Base-by-base conservation (phyloP, 306 rosid genomes). In the Alnus glutinosa region DNA sequence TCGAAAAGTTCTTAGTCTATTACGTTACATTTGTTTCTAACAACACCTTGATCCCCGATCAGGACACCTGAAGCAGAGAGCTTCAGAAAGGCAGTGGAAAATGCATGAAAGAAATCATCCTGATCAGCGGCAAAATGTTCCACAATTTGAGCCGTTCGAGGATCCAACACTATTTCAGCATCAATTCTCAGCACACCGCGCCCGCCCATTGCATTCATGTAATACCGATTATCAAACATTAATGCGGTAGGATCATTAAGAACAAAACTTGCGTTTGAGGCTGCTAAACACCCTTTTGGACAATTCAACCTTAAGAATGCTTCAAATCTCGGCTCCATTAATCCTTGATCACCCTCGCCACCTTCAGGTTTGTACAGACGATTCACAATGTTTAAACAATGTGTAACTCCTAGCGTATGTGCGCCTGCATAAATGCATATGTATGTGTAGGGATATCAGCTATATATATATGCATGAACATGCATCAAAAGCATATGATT, bases 81-180 rank as follows among this genome's bases (percentile, higher is more conserved):
- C 85, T 80, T 84, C 58, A 84, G 77, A 62, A 80, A 80, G 68
- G 84, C 87, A 37, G 77, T 72, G 12, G 87, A 73, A 69, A 84
- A 84, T 13, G 77, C 82, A 28, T 36, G 48, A 69, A 80, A 80
- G 87, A 84, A 84, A 44, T 64, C 55, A n/a, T 50, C 77, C 71
- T 70, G 48, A 14, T 80, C 39, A 1, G 7, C 70, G 1, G 77
- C 85, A 19, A 84, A 80, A 34, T 55, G 39, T 10, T 37, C 2
- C 1, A 77, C 77, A 11, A 44, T 19, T 5, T 16, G 75, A 6
- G 77, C 55, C 7, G 87, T 80, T 2, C 75, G 82, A 10, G 77
- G 70, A 73, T 84, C 84, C 63, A 23, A 66, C n/a, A 51, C 77
- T 80, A 77, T 73, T 62, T 77, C 82, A 50, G 85, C 77, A 72